Evolutionary conservation across 176 grass and related monocot genomes (phyloP).

Genomic region (Lolium perenne): DNA sequence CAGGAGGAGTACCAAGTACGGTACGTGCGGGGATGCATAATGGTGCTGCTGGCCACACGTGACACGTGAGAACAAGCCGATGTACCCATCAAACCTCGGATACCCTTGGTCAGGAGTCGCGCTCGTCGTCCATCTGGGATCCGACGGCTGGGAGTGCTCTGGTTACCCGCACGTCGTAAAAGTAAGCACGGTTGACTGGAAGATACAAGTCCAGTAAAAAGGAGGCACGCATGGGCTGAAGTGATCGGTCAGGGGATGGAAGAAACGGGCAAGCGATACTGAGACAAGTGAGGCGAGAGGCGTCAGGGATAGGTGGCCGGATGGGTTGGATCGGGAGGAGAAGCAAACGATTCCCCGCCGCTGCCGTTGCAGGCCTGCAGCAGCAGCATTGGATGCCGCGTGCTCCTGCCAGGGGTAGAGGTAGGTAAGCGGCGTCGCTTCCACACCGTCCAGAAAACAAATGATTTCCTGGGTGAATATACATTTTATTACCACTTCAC

Average conservation of each 20-base stretch:
- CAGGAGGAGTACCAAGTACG: not conserved
- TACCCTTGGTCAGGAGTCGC: not conserved
- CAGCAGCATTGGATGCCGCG: slow-evolving; percentile 46
- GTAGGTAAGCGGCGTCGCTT: slow-evolving; percentile 9
- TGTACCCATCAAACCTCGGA: not conserved
- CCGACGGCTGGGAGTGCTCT: not conserved
- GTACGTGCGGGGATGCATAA: not conserved
- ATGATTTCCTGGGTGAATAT: too few species aligned
- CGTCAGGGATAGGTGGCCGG: not conserved
- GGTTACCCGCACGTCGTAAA: not conserved
- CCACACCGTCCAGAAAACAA: too few species aligned
- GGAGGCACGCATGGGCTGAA: not conserved
- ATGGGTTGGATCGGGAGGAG: not conserved
- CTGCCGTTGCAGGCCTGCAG: not conserved
- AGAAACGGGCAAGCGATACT: not conserved
- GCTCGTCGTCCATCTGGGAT: not conserved
- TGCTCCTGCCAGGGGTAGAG: not conserved
- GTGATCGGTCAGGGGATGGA: not conserved
- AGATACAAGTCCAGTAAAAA: not conserved
- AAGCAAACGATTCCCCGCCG: slow-evolving; percentile 28
- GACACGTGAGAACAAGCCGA: not conserved
- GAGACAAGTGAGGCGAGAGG: slow-evolving; percentile 20
- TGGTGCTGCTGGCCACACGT: not conserved
- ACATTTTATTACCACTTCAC: too few species aligned
- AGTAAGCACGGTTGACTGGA: not conserved